Percentiles rank a stretch among this genome's conserved stretches.
Conservation (phyloP, 352 stramenopile genomes). For the Aphanomyces stellatus region DNA sequence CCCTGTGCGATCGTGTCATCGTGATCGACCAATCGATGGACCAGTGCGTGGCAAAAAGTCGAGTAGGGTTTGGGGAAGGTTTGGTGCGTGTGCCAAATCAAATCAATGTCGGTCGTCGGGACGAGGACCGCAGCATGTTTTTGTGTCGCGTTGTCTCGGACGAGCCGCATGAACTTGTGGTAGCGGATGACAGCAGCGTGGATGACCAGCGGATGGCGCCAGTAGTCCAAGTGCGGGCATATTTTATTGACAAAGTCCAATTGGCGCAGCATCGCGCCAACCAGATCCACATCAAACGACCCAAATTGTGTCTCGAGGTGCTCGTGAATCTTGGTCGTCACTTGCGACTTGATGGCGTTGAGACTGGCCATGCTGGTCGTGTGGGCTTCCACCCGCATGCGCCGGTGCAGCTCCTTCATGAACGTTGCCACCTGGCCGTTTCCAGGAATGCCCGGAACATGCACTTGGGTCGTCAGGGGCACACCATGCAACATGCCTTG, state of each 20-base stretch:
- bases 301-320: background rate
- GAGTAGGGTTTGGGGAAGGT: background rate
- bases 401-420: background rate
- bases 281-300: constrained; percentile 2
- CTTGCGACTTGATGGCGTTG: background rate
- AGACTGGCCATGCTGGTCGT: background rate
- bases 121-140: background rate
- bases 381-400: background rate
- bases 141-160: background rate
- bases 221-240: constrained; percentile 15
- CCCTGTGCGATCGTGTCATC: background rate
- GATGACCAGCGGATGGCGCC: constrained; percentile 11
- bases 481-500: background rate
- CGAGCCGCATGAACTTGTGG: constrained; percentile 18
- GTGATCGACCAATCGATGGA: background rate
- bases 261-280: constrained; percentile 16
- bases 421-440: background rate
- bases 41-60: too few species aligned
- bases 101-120: constrained; percentile 16
- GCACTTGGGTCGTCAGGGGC: background rate
- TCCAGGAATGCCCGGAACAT: background rate
- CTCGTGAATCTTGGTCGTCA: background rate
- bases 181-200: background rate
- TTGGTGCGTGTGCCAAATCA: constrained; percentile 3
- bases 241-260: constrained; percentile 21